These are phyloP conservation scores for Physaria fendleri DNA, from an alignment of 345 rosid genomes.

Conservation along the genomic window DNA sequence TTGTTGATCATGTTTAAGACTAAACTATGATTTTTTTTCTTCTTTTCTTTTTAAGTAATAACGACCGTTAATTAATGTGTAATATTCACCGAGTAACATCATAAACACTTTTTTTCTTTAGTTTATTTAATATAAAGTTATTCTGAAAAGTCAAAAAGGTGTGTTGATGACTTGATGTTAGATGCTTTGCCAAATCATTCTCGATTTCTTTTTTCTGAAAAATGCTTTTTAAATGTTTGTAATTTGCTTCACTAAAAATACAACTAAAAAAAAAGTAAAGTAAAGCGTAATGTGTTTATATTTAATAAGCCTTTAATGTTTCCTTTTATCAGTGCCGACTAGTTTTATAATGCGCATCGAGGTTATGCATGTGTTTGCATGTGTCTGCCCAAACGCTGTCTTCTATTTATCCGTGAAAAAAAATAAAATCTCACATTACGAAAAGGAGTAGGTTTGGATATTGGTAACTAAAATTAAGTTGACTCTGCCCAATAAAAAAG, in stretches of 20 bases:
- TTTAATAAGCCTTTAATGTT: neutral
- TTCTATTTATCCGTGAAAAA: no score
- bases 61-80: neutral
- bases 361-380: neutral
- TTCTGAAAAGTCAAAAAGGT: neutral
- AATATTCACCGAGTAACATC: neutral
- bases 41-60: neutral
- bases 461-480: no score
- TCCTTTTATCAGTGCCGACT: neutral
- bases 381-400: no score
- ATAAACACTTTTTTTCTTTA: neutral
- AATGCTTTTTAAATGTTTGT: neutral
- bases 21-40: neutral
- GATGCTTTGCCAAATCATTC: neutral
- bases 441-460: no score
- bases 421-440: no score
- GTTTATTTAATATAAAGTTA: neutral
- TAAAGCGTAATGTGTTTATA: neutral
- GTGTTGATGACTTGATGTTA: neutral
- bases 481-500: no score
- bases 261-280: neutral
- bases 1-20: neutral
- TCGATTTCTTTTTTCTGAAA: neutral
- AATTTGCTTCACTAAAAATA: neutral
- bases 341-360: neutral